These are phyloP conservation scores for Dendrocalamus latiflorus DNA, from an alignment of 202 grass and related monocot species.

Conservation along the genomic window DNA sequence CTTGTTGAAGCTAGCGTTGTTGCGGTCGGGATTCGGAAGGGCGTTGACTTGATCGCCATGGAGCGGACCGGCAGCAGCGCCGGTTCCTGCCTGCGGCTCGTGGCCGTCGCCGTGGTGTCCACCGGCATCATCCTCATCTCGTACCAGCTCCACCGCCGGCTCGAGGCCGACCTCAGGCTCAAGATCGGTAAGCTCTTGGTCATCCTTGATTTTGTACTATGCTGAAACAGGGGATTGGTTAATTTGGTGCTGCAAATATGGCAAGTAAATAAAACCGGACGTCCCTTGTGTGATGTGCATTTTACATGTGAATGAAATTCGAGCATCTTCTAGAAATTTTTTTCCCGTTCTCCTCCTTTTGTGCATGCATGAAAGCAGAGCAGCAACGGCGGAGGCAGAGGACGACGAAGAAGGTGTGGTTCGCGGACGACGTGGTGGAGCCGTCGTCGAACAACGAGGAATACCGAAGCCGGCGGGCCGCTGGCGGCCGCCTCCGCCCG, in stretches of 20 bases:
- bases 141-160: conserved; percentile 43
- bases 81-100: conserved; percentile 39
- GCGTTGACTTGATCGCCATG: background rate
- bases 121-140: conserved; percentile 51
- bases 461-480: conserved; percentile 25
- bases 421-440: conserved; percentile 58
- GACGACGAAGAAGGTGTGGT: conserved; percentile 60
- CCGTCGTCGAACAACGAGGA: conserved; percentile 52
- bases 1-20: background rate
- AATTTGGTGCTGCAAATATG: background rate
- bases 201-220: too few species aligned
- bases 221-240: background rate
- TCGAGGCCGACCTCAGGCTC: conserved; percentile 30
- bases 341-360: background rate
- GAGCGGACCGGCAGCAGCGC: background rate
- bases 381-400: background rate
- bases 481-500: background rate
- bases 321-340: background rate
- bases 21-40: too few species aligned
- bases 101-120: conserved; percentile 52
- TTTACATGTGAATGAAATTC: background rate
- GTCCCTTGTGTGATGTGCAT: background rate
- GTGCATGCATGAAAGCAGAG: background rate
- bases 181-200: background rate
- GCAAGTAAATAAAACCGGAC: too few species aligned